Base-by-base conservation (phyloP, 345 rosid species). In the Lumnitzera racemosa region DNA sequence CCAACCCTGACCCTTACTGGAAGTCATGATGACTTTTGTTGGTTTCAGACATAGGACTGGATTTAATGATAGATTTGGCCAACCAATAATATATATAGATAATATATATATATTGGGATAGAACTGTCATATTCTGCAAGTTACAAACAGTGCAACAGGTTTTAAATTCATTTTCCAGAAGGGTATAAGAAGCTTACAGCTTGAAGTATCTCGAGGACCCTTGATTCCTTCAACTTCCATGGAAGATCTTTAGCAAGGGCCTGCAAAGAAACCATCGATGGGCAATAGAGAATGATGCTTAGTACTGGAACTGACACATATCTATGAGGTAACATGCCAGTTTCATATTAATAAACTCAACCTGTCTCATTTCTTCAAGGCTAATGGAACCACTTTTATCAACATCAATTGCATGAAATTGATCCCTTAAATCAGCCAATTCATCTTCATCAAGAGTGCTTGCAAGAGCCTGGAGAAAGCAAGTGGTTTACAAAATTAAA, bases 281-380 rank as follows among this genome's bases (percentile, higher is more conserved):
- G 2, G 23, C 25, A 16, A 31, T 11, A 48, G 59, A 31, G 13
- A 14, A 56, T 31, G 48, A 31, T 57, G 60, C 60, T 16, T 57
- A 41, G 10, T 16, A 41, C 60, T 57, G 15, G 4, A 57, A 36
- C 11, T 36, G 43, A 36, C 43, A 36, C 43, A 36, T 9, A 36
- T 9, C 3, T 2, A 36, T 36, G 25, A 57, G 25, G 36, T 41
- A 9, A 36, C 43, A 36, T 5, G 43, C 25, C 49, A 57, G 25
- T 31, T 31, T 57, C 59, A 17, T 14, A 68, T 20, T 20, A 47
- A 57, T 52, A 36, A 51, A 48, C 51, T 17, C 13, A 23, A 73
- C 84, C 79, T 74, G 84, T 69, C 79, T 74, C 84, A 80, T 80
- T 71, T 80, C 81, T 56, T 80, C 84, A 55, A 80, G 81, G 62